Conservation (phyloP, 495 filamentous ascomycete species). For the Xylaria curta region DNA sequence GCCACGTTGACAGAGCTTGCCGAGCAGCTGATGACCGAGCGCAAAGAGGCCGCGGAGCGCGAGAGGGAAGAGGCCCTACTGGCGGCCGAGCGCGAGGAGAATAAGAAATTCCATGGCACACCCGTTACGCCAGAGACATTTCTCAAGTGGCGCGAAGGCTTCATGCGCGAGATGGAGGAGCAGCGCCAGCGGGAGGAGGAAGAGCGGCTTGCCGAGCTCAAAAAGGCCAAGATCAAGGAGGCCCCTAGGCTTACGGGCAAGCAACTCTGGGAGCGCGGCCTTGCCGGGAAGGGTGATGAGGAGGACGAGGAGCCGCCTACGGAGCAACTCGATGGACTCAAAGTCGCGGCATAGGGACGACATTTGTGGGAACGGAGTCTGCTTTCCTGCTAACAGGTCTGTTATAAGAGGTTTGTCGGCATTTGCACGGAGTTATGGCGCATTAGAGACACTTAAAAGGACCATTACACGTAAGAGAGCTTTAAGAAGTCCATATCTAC, state of each 20-base stretch:
- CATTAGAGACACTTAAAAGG: slow-evolving; percentile 27
- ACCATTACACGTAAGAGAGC: slow-evolving; percentile 19
- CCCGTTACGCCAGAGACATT: slow-evolving; percentile 85
- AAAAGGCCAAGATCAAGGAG: slow-evolving; percentile 73
- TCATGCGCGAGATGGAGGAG: slow-evolving; percentile 79
- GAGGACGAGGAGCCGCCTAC: slow-evolving; percentile 67
- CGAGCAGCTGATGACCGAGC: slow-evolving; percentile 76
- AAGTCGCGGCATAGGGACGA: slow-evolving; percentile 51
- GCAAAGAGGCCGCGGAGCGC: slow-evolving; percentile 65
- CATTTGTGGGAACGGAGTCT: slow-evolving; percentile 8
- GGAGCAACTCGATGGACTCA: slow-evolving; percentile 70
- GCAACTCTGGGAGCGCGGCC: slow-evolving; percentile 83
- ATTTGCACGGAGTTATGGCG: slow-evolving; percentile 40
- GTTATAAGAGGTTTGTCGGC: slow-evolving; percentile 24
- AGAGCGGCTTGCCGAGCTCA: slow-evolving; percentile 75
- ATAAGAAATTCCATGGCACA: slow-evolving; percentile 94
- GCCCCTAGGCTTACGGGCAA: slow-evolving; percentile 72
- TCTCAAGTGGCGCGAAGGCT: slow-evolving; percentile 78
- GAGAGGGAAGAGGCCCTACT: slow-evolving; percentile 68
- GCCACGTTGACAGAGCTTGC: slow-evolving; percentile 85
- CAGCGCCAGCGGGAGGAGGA: slow-evolving; percentile 65
- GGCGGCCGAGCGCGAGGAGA: slow-evolving; percentile 87
- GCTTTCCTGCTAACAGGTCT: background rate
- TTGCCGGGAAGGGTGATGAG: slow-evolving; percentile 76
- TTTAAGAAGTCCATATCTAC: slow-evolving; percentile 23